phyloP scores from a whole-genome alignment of 2,329 filamentous ascomycete species.

The Colletotrichum paranaense region DNA sequence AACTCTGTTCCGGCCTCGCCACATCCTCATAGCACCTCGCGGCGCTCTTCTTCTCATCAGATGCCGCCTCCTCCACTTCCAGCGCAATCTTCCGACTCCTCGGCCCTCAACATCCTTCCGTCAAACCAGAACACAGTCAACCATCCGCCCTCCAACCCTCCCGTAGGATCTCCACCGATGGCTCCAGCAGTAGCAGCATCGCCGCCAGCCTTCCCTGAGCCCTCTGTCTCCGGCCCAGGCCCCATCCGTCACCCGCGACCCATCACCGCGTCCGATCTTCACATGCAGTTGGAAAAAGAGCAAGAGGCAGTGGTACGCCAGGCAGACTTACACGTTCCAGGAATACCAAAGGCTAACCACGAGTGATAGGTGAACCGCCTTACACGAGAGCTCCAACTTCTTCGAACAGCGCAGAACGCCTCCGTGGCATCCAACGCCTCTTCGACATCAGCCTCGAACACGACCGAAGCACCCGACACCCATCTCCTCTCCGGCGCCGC shows the following conservation, averaged over 20 bases:
- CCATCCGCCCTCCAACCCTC: conserved; percentile 46
- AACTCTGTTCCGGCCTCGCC: conserved; percentile 66
- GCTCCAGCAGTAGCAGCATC: conserved; percentile 40
- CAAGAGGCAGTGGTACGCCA: conserved; percentile 87
- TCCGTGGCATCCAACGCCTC: conserved; percentile 75
- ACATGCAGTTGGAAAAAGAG: conserved; percentile 91
- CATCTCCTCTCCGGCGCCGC: conserved; percentile 68
- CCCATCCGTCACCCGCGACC: conserved; percentile 89
- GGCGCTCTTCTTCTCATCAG: conserved; percentile 57
- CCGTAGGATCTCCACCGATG: conserved; percentile 47
- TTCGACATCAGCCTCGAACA: conserved; percentile 67
- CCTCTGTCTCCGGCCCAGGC: conserved; percentile 67
- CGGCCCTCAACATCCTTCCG: conserved; percentile 67
- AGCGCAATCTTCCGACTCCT: conserved; percentile 34
- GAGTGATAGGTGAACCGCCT: conserved; percentile 83
- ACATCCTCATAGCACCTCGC: conserved; percentile 53
- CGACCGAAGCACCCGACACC: conserved; percentile 58
- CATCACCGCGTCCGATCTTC: conserved; percentile 88
- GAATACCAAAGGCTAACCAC: conserved; percentile 12
- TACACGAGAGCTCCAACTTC: conserved; percentile 85
- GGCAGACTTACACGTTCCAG: background rate
- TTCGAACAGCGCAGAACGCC: conserved; percentile 78
- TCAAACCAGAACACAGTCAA: conserved; percentile 65
- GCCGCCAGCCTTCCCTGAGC: conserved; percentile 37
- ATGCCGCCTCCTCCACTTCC: conserved; percentile 53